A percentile compares a stretch with the other conserved stretches of the same genome.
phyloP scores from a whole-genome alignment of 352 stramenopile genomes.

The Pythium utonaiense region DNA sequence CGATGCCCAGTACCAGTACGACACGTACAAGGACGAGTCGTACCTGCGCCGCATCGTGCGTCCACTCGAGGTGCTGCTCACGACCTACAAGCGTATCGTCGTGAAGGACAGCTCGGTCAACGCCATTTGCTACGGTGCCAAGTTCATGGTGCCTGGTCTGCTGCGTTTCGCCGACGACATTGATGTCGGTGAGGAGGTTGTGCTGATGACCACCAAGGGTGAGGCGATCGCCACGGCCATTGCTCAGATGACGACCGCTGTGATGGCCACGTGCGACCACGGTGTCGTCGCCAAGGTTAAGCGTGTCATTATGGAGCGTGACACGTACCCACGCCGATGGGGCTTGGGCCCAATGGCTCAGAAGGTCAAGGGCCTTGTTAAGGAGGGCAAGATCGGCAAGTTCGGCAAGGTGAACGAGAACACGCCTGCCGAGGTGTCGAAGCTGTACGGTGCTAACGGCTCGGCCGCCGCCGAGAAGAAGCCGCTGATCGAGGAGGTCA shows the following conservation, averaged over 20 bases:
- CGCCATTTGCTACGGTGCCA: slow-evolving; percentile 99
- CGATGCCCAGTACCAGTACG: slow-evolving; percentile 98
- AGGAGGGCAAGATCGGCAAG: slow-evolving; percentile 90
- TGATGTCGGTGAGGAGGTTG: slow-evolving; percentile 98
- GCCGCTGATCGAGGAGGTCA: slow-evolving; percentile 60
- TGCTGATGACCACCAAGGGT: slow-evolving; percentile 99
- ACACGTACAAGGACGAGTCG: slow-evolving; percentile 99
- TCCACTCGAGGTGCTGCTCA: slow-evolving; percentile 97
- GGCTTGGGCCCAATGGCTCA: slow-evolving; percentile 98
- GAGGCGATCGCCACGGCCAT: slow-evolving; percentile 99
- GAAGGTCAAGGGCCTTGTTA: slow-evolving; percentile 99
- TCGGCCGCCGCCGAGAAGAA: slow-evolving; percentile 33
- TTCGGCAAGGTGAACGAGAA: slow-evolving; percentile 88
- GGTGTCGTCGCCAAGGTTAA: slow-evolving; percentile 99
- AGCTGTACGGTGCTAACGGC: slow-evolving; percentile 64
- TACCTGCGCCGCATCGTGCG: slow-evolving; percentile 98
- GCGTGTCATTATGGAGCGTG: slow-evolving; percentile 99
- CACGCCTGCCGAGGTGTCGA: slow-evolving; percentile 73
- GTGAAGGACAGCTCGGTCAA: slow-evolving; percentile 99
- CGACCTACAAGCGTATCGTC: slow-evolving; percentile 99
- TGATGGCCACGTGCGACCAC: slow-evolving; percentile 99
- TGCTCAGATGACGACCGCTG: slow-evolving; percentile 99
- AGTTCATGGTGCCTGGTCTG: slow-evolving; percentile 99
- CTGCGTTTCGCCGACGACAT: slow-evolving; percentile 99
- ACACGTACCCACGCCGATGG: slow-evolving; percentile 99